These are phyloP conservation scores for Colletotrichum sp. DNA, from an alignment of 2,329 filamentous ascomycete species.

Conservation along the genomic window DNA sequence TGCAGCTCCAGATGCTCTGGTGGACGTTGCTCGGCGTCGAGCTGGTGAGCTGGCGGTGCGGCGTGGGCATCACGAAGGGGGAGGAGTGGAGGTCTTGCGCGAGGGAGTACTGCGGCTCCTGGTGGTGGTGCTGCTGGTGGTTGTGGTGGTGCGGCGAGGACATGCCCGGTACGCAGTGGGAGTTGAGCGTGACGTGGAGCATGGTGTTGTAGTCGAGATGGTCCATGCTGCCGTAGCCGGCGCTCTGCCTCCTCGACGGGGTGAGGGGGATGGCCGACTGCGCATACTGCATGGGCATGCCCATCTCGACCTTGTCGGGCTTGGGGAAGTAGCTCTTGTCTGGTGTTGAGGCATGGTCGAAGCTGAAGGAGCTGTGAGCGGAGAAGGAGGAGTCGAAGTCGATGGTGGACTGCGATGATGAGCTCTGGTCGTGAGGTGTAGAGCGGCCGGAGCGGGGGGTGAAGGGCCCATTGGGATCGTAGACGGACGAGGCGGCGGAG, in stretches of 20 bases:
- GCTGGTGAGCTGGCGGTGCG: conserved; percentile 32
- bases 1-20: conserved; percentile 42
- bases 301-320: conserved; percentile 14
- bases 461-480: conserved; percentile 49
- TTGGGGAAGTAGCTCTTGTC: conserved; percentile 19
- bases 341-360: conserved; percentile 13
- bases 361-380: conserved; percentile 27
- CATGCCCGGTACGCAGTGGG: conserved; percentile 21
- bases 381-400: conserved; percentile 41
- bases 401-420: conserved; percentile 29
- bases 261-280: conserved; percentile 12
- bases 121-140: neutral
- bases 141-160: conserved; percentile 8
- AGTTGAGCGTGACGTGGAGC: conserved; percentile 31
- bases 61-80: conserved; percentile 22
- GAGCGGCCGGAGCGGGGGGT: conserved; percentile 51
- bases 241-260: conserved; percentile 14
- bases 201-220: conserved; percentile 42
- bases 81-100: conserved; percentile 22
- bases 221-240: conserved; percentile 28
- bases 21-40: conserved; percentile 41
- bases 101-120: conserved; percentile 7
- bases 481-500: conserved; percentile 38
- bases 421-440: conserved; percentile 38
- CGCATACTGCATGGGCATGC: conserved; percentile 13